Evolutionary conservation across 148 eudicot genomes (phyloP).

Genomic region (Pouteria glomerata): DNA sequence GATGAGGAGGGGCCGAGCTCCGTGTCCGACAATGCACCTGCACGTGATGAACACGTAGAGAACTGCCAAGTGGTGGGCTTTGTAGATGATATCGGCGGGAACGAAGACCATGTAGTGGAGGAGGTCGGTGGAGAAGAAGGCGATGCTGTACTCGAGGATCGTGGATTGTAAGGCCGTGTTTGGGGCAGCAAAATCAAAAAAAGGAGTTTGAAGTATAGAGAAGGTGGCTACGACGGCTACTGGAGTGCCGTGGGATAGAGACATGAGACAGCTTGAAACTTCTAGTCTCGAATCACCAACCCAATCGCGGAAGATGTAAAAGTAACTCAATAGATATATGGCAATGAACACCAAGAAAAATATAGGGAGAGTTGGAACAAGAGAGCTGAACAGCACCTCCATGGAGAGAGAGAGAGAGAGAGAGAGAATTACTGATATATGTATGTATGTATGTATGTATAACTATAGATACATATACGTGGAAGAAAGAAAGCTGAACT

Average conservation of each 20-base stretch:
- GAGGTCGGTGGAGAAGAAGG: constrained; percentile 63
- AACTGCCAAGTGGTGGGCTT: constrained; percentile 76
- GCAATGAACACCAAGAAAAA: constrained; percentile 33
- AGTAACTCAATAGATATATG: constrained; percentile 47
- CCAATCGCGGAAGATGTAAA: constrained; percentile 50
- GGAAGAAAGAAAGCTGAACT: too few species aligned
- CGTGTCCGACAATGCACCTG: constrained; percentile 47
- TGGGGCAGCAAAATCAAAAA: constrained; percentile 34
- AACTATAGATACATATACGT: too few species aligned
- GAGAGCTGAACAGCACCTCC: too few species aligned
- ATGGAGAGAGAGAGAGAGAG: too few species aligned
- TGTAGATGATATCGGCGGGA: constrained; percentile 57
- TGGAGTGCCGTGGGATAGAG: constrained; percentile 80
- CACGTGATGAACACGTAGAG: constrained; percentile 59
- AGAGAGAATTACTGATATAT: too few species aligned
- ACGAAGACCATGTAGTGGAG: constrained; percentile 56
- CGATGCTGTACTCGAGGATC: constrained; percentile 65
- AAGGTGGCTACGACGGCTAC: constrained; percentile 45
- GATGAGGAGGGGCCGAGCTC: constrained; percentile 43
- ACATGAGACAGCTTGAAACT: constrained; percentile 73
- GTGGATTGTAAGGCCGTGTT: constrained; percentile 59
- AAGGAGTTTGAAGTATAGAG: constrained; percentile 33
- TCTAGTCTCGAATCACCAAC: constrained; percentile 28
- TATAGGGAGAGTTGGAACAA: constrained; percentile 29
- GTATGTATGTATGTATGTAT: too few species aligned